Conservation (phyloP, 176 grass and related monocot genomes). For the Stipa capillata region DNA sequence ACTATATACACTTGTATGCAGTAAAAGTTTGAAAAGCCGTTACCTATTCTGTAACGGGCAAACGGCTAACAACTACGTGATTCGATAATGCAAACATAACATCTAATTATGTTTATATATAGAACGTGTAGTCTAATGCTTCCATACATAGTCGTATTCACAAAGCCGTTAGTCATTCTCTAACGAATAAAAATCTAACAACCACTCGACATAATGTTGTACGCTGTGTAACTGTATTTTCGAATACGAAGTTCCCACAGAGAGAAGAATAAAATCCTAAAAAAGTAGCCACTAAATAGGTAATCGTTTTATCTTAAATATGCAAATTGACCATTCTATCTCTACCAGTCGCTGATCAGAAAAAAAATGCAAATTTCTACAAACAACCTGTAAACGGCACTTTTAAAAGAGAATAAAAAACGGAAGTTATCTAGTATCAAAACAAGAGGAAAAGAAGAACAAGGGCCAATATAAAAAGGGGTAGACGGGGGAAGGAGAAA, state of each 20-base stretch:
- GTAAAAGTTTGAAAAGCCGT: neutral
- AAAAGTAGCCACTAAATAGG: too few species aligned
- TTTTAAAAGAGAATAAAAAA: neutral
- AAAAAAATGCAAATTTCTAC: neutral
- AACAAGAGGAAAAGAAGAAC: neutral
- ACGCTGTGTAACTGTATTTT: too few species aligned
- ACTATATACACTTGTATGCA: neutral
- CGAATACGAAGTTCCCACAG: too few species aligned
- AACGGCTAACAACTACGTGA: neutral
- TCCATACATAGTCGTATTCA: too few species aligned
- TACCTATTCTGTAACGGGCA: neutral
- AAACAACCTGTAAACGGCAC: neutral
- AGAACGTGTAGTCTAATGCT: too few species aligned
- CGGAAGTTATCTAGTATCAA: neutral
- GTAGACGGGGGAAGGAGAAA: neutral
- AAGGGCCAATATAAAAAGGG: neutral
- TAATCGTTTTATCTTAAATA: neutral
- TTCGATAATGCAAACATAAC: neutral
- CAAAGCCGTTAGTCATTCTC: too few species aligned
- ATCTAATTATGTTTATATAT: too few species aligned
- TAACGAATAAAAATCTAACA: neutral
- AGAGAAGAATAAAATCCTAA: too few species aligned
- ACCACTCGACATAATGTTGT: too few species aligned
- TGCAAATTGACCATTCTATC: neutral
- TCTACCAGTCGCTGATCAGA: neutral